Percentiles rank a stretch among this genome's conserved stretches.
Conservation (phyloP, 441 rosid genomes). For the Hura crepitans region DNA sequence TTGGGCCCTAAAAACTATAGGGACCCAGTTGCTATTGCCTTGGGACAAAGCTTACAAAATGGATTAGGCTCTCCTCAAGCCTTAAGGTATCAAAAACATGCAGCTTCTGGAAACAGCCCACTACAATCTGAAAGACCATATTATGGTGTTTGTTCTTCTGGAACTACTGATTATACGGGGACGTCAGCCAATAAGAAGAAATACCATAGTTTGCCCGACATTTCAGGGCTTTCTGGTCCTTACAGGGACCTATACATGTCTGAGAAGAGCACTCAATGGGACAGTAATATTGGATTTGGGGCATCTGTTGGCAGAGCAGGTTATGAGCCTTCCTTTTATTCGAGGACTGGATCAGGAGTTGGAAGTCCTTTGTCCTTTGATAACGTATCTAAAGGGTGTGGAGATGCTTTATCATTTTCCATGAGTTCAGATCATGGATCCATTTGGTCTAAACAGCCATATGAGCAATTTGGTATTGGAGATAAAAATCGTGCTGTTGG, state of each 20-base stretch:
- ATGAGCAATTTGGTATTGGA: conserved; percentile 90
- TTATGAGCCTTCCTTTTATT: conserved; percentile 42
- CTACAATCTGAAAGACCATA: conserved; percentile 49
- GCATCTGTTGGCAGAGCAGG: conserved; percentile 44
- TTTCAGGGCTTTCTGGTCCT: conserved; percentile 62
- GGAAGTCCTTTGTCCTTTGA: conserved; percentile 48
- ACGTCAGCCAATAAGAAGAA: conserved; percentile 54
- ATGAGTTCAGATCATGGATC: conserved; percentile 53
- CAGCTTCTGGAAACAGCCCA: conserved; percentile 48
- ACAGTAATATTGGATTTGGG: conserved; percentile 46
- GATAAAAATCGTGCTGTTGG: conserved; percentile 52
- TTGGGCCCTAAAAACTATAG: conserved; percentile 45
- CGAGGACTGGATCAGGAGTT: conserved; percentile 44
- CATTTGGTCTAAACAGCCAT: conserved; percentile 93
- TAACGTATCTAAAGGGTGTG: conserved; percentile 45
- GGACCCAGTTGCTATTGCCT: conserved; percentile 45
- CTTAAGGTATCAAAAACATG: conserved; percentile 55
- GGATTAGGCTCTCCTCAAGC: conserved; percentile 50
- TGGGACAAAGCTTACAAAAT: conserved; percentile 60
- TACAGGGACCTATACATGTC: conserved; percentile 43
- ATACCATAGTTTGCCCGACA: conserved; percentile 82
- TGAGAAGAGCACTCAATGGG: conserved; percentile 52
- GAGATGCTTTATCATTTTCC: conserved; percentile 39
- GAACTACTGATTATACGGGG: conserved; percentile 37
- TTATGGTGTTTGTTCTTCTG: conserved; percentile 43